Base-by-base conservation (phyloP, 345 rosid species). In the Populus nigra region DNA sequence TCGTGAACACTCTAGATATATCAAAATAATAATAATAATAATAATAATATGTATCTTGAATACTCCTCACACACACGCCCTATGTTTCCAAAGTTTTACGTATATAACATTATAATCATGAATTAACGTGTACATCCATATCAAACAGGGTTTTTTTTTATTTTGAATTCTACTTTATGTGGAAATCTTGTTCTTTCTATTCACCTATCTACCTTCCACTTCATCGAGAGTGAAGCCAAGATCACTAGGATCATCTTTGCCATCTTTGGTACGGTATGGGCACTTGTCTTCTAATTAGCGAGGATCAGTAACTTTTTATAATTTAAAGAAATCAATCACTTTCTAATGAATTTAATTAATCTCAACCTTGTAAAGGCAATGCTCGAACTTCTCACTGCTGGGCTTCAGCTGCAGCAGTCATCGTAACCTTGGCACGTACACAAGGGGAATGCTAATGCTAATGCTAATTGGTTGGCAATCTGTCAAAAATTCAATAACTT, bases 141-240 rank as follows among this genome's bases (percentile, higher is more conserved):
- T 29, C 49, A 27, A 31, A 65, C 89, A 91, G 99, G 93, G 35
- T 33, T 95, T 65, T 90, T 93, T 65, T 88, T 93, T 81, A 76
- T 89, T 57, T 90, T 88, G 11, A 93, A 91, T 79, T 84, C 92
- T 5, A 35, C 85, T 72, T 91, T 84, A 47, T 84, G 91, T 69
- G 96, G 86, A 62, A 90, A 93, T 80, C 88, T 91, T 77, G 76
- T 90, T 45, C 87, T 95, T 50, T 90, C 97, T 18, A 81, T 93
- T 27, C 93, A 90, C 0, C 22, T 90, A 12, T 87, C 93, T 7
- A 82, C 91, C 82, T 87, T 83, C 67, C 89, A 86, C 76, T 66
- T 91, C 73, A 75, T 90, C 76, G 78, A 69, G 59, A 76, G 80
- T 49, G 73, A 75, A 45, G 73, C 84, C 15, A 84, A 83, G 74